phyloP scores from a whole-genome alignment of 768 basidiomycete genomes.

The Agaricus subrufescens region DNA sequence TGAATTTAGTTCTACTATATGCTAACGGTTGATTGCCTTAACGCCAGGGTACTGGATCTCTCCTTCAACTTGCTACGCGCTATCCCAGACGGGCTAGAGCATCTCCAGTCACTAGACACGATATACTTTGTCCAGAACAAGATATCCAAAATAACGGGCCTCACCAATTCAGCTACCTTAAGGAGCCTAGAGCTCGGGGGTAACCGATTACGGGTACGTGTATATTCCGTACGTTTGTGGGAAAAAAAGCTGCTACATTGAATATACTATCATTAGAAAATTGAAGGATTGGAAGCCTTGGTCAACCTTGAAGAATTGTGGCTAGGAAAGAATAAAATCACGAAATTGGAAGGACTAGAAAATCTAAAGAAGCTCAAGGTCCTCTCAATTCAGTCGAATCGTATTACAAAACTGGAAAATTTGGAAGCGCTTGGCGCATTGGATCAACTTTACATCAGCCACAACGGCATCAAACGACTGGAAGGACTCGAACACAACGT shows the following conservation, averaged over 20 bases:
- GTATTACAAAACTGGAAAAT: slow-evolving; percentile 83
- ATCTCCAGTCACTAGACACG: slow-evolving; percentile 60
- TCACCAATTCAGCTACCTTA: slow-evolving; percentile 52
- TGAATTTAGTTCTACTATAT: background rate
- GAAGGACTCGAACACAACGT: slow-evolving; percentile 88
- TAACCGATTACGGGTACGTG: slow-evolving; percentile 80
- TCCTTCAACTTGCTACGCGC: slow-evolving; percentile 89
- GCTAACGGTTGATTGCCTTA: slow-evolving; percentile 4
- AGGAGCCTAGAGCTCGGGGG: slow-evolving; percentile 90
- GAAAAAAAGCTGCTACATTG: background rate
- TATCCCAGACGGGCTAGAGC: slow-evolving; percentile 58
- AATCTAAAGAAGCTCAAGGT: slow-evolving; percentile 73
- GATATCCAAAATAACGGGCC: slow-evolving; percentile 72
- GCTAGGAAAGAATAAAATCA: slow-evolving; percentile 97
- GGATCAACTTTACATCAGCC: slow-evolving; percentile 90
- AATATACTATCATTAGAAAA: slow-evolving; percentile 48
- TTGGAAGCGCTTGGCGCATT: slow-evolving; percentile 68
- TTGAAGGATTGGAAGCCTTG: slow-evolving; percentile 79
- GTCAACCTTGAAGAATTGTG: slow-evolving; percentile 89
- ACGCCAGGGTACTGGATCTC: slow-evolving; percentile 72
- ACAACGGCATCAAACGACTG: slow-evolving; percentile 82
- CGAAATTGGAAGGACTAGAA: slow-evolving; percentile 74
- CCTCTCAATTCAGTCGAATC: slow-evolving; percentile 89
- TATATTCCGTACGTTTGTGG: background rate
- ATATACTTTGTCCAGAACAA: slow-evolving; percentile 97